Conservation (phyloP, 495 filamentous ascomycete genomes). For the Apiosordaria backusii region DNA sequence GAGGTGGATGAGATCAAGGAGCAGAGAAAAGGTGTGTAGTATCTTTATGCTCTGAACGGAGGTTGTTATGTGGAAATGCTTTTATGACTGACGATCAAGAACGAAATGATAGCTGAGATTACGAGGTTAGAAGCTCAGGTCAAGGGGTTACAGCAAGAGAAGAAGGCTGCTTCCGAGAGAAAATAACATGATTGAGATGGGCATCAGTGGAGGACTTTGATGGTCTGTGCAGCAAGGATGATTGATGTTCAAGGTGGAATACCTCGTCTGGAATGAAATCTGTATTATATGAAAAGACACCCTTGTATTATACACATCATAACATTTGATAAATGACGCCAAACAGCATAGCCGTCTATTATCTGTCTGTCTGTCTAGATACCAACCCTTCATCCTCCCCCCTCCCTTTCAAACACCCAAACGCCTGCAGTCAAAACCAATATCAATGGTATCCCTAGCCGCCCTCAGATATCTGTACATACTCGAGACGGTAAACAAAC, state of each 20-base stretch:
- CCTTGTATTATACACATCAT: not conserved
- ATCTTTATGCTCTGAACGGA: no score
- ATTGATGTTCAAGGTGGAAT: no score
- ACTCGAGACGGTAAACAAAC: not conserved
- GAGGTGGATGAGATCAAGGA: constrained; percentile 70
- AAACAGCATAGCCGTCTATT: not conserved
- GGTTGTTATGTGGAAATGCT: not conserved
- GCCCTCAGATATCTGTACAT: not conserved
- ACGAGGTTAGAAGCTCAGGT: constrained; percentile 24
- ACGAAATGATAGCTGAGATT: constrained; percentile 17
- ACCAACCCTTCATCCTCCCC: not conserved
- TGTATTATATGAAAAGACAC: not conserved
- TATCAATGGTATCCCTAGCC: not conserved
- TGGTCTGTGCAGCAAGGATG: no score
- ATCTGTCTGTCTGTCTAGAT: not conserved
- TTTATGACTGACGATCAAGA: not conserved
- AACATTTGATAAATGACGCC: not conserved
- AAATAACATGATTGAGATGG: constrained; percentile 3
- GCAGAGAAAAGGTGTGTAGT: constrained; percentile 52
- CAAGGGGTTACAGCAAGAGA: constrained; percentile 14
- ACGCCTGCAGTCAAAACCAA: not conserved
- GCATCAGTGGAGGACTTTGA: no score
- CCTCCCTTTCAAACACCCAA: not conserved
- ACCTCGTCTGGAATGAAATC: no score
- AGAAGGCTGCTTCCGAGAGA: constrained; percentile 7